Evolutionary conservation across 2,329 filamentous ascomycete species (phyloP).

Genomic region (Dendrostoma leiphaemia): DNA sequence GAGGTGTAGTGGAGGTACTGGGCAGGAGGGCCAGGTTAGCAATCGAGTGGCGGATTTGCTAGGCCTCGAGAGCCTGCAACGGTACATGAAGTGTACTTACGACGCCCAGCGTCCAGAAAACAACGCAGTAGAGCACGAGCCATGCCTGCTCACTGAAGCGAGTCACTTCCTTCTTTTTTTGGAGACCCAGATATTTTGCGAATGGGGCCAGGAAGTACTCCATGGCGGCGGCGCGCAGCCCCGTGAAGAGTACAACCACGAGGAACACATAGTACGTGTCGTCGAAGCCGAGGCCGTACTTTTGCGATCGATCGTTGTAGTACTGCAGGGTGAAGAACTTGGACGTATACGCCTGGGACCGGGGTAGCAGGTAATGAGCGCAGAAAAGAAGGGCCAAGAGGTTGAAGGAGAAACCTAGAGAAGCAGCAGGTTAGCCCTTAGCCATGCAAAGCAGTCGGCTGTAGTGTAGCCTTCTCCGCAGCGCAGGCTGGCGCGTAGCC

Average conservation of each 20-base stretch:
- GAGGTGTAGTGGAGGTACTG: constrained; percentile 81
- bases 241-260: constrained; percentile 83
- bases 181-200: constrained; percentile 69
- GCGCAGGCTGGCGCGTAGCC: neutral
- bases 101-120: constrained; percentile 82
- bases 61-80: neutral
- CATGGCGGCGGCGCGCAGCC: constrained; percentile 78
- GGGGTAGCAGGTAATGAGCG: constrained; percentile 79
- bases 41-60: neutral
- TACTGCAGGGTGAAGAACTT: constrained; percentile 90
- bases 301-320: constrained; percentile 64
- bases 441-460: neutral
- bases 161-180: constrained; percentile 71
- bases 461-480: neutral
- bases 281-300: constrained; percentile 75
- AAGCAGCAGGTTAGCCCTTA: constrained; percentile 1
- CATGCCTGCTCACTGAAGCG: constrained; percentile 94
- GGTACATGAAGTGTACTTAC: constrained; percentile 49
- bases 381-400: constrained; percentile 79
- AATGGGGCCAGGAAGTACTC: constrained; percentile 83
- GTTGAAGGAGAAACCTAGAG: constrained; percentile 77
- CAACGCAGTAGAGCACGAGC: constrained; percentile 78
- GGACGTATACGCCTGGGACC: constrained; percentile 72
- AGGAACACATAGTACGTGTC: constrained; percentile 76
- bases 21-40: constrained; percentile 6